phyloP scores from a whole-genome alignment of 805 yeast species.

The Kuraishia hungarica region DNA sequence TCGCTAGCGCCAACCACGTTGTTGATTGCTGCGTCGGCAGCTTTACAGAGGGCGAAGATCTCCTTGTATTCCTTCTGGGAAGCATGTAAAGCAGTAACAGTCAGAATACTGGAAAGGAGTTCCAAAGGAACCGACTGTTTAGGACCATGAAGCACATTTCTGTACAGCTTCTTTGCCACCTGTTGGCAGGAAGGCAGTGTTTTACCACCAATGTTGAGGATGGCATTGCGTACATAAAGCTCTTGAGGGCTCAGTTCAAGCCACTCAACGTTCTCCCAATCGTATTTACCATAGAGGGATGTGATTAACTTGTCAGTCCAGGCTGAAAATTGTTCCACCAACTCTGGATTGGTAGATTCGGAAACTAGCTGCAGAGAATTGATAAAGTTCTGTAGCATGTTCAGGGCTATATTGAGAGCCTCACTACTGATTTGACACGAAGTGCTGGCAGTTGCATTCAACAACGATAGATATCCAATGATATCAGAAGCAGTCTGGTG shows the following conservation, averaged over 20 bases:
- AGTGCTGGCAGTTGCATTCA: slow-evolving; percentile 18
- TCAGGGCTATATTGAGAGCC: slow-evolving; percentile 28
- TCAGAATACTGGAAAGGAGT: slow-evolving; percentile 35
- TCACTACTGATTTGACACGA: slow-evolving; percentile 18
- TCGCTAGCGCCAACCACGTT: slow-evolving; percentile 18
- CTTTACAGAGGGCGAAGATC: slow-evolving; percentile 42
- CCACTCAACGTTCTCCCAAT: slow-evolving; percentile 26
- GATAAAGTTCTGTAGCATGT: slow-evolving; percentile 24
- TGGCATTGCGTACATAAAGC: slow-evolving; percentile 31
- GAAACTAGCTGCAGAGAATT: slow-evolving; percentile 15
- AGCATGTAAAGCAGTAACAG: slow-evolving; percentile 27
- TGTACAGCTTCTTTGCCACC: slow-evolving; percentile 34
- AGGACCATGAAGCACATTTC: slow-evolving; percentile 45
- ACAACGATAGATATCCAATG: slow-evolving; percentile 22
- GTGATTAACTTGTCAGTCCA: slow-evolving; percentile 3
- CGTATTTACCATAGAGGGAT: slow-evolving; percentile 20
- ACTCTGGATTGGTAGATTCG: background rate
- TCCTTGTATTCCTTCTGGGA: slow-evolving; percentile 49
- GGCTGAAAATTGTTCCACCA: background rate
- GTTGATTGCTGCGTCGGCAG: slow-evolving; percentile 32
- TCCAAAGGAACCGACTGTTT: slow-evolving; percentile 42
- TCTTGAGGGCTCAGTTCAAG: slow-evolving; percentile 23
- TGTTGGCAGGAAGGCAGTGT: slow-evolving; percentile 15
- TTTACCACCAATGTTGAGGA: slow-evolving; percentile 31
- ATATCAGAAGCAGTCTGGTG: slow-evolving; percentile 22